These are phyloP conservation scores for Aureobasidium namibiae DNA, from an alignment of 2,329 filamentous ascomycete genomes.

Conservation along the genomic window DNA sequence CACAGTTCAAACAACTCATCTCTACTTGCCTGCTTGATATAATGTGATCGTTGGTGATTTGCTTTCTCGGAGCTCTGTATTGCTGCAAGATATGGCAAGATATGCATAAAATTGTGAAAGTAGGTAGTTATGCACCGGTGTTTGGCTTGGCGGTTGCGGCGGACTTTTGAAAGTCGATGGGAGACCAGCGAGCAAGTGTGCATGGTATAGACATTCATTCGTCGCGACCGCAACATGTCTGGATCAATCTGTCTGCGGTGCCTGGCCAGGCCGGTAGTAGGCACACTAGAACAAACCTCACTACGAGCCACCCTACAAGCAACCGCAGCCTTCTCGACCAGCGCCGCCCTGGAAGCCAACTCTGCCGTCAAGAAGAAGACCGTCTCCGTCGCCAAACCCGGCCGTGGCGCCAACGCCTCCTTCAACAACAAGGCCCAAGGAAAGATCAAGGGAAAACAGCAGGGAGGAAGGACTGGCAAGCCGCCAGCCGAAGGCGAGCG, in stretches of 20 bases:
- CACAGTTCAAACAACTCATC: neutral
- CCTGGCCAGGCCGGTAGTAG: slow-evolving; percentile 15
- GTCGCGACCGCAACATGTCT: slow-evolving; percentile 18
- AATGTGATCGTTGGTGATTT: too few relatives aligned
- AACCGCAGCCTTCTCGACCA: slow-evolving; percentile 27
- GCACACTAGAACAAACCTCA: slow-evolving; percentile 10
- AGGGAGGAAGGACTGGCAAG: slow-evolving; percentile 16
- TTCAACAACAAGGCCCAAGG: slow-evolving; percentile 17
- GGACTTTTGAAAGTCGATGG: slow-evolving; percentile 6
- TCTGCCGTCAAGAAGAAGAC: slow-evolving; percentile 24
- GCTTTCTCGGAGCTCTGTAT: too few relatives aligned
- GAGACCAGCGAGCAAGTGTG: neutral
- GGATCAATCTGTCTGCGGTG: slow-evolving; percentile 19
- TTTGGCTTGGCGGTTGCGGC: neutral
- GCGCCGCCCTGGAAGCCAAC: slow-evolving; percentile 21
- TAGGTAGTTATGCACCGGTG: neutral
- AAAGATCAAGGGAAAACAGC: slow-evolving; percentile 22
- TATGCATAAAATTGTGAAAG: neutral
- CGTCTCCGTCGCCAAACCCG: slow-evolving; percentile 16
- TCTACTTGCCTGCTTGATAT: neutral
- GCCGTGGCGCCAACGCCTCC: slow-evolving; percentile 1
- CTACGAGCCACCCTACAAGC: slow-evolving; percentile 13
- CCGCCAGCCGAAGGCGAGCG: slow-evolving; percentile 60
- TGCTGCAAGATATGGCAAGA: neutral
- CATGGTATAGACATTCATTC: neutral